phyloP scores from a whole-genome alignment of 176 grass and related monocot genomes.

The Zoysia pacifica region DNA sequence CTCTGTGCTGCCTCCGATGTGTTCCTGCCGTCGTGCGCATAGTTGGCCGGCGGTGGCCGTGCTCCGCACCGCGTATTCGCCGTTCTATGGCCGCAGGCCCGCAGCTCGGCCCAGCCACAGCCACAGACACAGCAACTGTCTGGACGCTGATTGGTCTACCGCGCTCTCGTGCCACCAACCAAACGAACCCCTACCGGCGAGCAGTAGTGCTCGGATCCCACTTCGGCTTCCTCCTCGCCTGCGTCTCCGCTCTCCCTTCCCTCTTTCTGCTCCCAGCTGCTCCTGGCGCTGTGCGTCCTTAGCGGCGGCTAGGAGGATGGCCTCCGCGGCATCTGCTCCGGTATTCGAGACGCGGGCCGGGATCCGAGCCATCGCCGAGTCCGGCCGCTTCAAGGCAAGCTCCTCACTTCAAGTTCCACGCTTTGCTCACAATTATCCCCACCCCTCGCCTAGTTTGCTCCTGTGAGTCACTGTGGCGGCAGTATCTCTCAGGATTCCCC shows the following conservation, averaged over 20 bases:
- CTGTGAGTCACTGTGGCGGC: neutral
- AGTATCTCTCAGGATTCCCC: neutral
- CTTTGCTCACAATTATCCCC: neutral
- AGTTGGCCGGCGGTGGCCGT: neutral
- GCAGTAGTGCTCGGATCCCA: neutral
- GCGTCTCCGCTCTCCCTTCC: neutral
- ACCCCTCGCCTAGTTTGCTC: neutral
- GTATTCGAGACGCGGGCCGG: conserved; percentile 61
- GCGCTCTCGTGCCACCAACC: neutral
- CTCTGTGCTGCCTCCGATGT: no score
- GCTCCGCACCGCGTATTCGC: neutral
- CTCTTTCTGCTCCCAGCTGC: neutral
- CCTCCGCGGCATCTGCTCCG: conserved; percentile 28
- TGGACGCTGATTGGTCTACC: neutral
- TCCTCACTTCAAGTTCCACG: neutral
- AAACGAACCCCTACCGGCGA: neutral
- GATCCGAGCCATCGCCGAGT: conserved; percentile 71
- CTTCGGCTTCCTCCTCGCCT: neutral
- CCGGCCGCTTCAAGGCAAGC: conserved; percentile 72
- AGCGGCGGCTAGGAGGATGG: conserved; percentile 8
- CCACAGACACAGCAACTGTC: neutral
- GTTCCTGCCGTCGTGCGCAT: neutral
- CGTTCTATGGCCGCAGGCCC: neutral
- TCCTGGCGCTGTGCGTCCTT: neutral
- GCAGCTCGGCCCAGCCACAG: no score